phyloP scores from a whole-genome alignment of 768 basidiomycete species.

The Coprinopsis cinerea region DNA sequence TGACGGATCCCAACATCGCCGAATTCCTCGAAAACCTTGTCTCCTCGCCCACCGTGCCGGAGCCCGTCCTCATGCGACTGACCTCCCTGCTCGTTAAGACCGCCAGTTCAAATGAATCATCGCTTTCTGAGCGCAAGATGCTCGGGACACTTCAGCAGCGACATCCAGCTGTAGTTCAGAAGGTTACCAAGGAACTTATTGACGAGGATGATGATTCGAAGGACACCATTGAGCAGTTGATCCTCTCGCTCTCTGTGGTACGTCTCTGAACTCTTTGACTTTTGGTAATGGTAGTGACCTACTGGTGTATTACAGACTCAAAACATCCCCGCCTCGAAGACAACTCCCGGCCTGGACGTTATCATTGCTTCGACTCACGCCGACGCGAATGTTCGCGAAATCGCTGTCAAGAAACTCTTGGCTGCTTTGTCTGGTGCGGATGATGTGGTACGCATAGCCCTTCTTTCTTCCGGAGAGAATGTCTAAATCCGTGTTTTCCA shows the following conservation, averaged over 20 bases:
- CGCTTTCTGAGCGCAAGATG: conserved; percentile 30
- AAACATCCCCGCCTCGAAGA: conserved; percentile 1
- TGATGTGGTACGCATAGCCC: no score
- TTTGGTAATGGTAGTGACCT: not conserved
- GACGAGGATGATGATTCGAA: conserved; percentile 29
- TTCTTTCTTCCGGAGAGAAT: no score
- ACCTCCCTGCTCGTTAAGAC: conserved; percentile 23
- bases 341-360: conserved; percentile 27
- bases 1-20: conserved; percentile 24
- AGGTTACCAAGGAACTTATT: conserved; percentile 31
- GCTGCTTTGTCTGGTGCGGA: conserved; percentile 23
- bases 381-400: conserved; percentile 52
- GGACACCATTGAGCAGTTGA: conserved; percentile 45
- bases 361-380: conserved; percentile 56
- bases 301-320: conserved; percentile 1
- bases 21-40: conserved; percentile 35
- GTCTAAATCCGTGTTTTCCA: conserved; percentile 18
- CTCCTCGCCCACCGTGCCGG: conserved; percentile 26
- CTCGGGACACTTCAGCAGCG: conserved; percentile 63
- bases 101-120: conserved; percentile 20
- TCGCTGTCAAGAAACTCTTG: conserved; percentile 55
- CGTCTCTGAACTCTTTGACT: conserved; percentile 13
- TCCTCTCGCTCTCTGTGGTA: conserved; percentile 57
- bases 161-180: conserved; percentile 45
- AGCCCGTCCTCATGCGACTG: conserved; percentile 26